These are phyloP conservation scores for Lodderomyces jiufengensis DNA, from an alignment of 1,139 yeast genomes.

Conservation along the genomic window DNA sequence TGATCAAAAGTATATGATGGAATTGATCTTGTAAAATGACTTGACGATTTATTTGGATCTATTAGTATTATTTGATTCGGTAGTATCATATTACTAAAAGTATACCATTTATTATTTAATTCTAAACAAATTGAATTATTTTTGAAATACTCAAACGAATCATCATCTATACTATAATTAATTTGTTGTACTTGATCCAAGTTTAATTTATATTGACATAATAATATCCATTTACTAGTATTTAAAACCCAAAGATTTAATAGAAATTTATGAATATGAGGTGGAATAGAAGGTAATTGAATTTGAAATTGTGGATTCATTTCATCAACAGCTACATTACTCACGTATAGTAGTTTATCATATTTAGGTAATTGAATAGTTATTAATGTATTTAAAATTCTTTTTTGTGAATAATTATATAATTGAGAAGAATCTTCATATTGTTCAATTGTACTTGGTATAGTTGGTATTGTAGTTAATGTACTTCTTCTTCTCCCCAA, in stretches of 20 bases:
- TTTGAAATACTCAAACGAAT: constrained; percentile 17
- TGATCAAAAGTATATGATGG: constrained; percentile 35
- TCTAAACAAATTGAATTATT: constrained; percentile 26
- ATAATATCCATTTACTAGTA: constrained; percentile 19
- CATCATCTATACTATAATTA: constrained; percentile 6
- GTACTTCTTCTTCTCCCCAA: constrained; percentile 9
- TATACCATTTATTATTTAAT: constrained; percentile 22
- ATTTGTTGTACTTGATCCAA: constrained; percentile 15
- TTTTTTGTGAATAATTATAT: constrained; percentile 11
- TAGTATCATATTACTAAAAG: constrained; percentile 15
- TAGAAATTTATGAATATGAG: constrained; percentile 14
- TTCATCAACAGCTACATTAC: constrained; percentile 26
- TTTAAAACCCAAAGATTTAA: constrained; percentile 25
- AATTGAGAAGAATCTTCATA: constrained; percentile 8
- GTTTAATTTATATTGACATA: constrained; percentile 20
- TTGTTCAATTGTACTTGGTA: constrained; percentile 1
- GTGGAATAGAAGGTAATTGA: constrained; percentile 22
- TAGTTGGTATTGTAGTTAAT: constrained; percentile 3
- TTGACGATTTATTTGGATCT: too few species aligned
- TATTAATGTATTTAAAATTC: constrained; percentile 27
- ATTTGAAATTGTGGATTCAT: constrained; percentile 31
- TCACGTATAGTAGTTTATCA: constrained; percentile 28
- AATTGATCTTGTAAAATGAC: constrained; percentile 1
- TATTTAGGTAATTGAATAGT: constrained; percentile 21
- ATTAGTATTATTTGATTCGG: neutral